These are phyloP conservation scores for Madurella mycetomatis DNA, from an alignment of 2,329 filamentous ascomycete genomes.

Conservation along the genomic window DNA sequence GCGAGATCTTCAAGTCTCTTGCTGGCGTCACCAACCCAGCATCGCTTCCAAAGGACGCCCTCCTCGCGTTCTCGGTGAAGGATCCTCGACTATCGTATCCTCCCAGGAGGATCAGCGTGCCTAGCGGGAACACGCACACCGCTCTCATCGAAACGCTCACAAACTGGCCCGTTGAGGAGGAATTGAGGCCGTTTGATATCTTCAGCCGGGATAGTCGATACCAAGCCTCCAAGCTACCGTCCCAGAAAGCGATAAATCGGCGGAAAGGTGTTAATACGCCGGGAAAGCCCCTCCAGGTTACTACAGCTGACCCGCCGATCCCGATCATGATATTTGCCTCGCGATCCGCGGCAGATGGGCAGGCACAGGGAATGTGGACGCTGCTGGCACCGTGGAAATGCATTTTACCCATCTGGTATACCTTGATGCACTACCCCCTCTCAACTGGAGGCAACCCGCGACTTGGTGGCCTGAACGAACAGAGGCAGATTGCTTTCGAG, in stretches of 20 bases:
- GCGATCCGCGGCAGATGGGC: conserved; percentile 42
- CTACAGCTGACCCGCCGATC: conserved; percentile 65
- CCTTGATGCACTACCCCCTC: conserved; percentile 75
- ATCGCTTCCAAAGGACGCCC: conserved; percentile 62
- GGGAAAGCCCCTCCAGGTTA: conserved; percentile 56
- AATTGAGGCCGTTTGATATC: conserved; percentile 47
- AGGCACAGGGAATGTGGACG: conserved; percentile 69
- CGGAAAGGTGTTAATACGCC: conserved; percentile 62
- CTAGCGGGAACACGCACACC: conserved; percentile 34
- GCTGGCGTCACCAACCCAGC: conserved; percentile 62
- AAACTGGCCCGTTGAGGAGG: conserved; percentile 61
- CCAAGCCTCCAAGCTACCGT: conserved; percentile 60
- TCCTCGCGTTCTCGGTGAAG: conserved; percentile 67
- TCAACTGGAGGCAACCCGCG: conserved; percentile 74
- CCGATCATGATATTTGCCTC: conserved; percentile 68
- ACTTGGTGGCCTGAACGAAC: conserved; percentile 77
- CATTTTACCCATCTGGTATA: conserved; percentile 79
- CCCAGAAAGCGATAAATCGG: conserved; percentile 77
- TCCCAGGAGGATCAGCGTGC: conserved; percentile 50
- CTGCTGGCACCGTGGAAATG: conserved; percentile 88
- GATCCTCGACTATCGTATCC: conserved; percentile 82
- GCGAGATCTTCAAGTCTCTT: conserved; percentile 48
- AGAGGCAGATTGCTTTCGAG: conserved; percentile 78
- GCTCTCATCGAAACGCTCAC: conserved; percentile 58
- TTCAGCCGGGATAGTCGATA: conserved; percentile 67